These are phyloP conservation scores for Clavispora carvajalis DNA, from an alignment of 805 yeast species.

Conservation along the genomic window DNA sequence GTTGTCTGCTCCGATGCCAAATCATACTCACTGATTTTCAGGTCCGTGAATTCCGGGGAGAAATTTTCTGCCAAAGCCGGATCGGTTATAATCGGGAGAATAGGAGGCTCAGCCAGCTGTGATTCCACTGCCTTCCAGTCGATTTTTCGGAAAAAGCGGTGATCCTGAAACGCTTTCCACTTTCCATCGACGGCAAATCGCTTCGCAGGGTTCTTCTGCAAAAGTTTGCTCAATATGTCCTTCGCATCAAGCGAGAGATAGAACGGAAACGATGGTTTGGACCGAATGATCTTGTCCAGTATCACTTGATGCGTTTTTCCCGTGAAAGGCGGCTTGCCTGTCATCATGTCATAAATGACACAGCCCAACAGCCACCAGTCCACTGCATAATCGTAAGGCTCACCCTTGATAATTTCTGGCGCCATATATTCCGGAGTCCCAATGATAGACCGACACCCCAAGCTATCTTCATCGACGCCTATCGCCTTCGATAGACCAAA, in stretches of 20 bases:
- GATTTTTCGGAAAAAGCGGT: conserved; percentile 35
- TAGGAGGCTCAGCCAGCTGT: conserved; percentile 30
- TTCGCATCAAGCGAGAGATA: conserved; percentile 39
- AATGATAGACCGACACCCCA: conserved; percentile 41
- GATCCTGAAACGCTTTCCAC: conserved; percentile 28
- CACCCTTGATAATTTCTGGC: conserved; percentile 53
- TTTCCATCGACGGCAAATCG: conserved; percentile 32
- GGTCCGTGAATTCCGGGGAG: conserved; percentile 37
- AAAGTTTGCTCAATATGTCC: conserved; percentile 34
- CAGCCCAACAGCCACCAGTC: conserved; percentile 48
- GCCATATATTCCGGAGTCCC: conserved; percentile 80
- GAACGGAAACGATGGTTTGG: conserved; percentile 34
- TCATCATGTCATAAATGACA: conserved; percentile 38
- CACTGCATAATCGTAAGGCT: conserved; percentile 46
- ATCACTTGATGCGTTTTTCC: conserved; percentile 37
- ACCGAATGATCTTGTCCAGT: conserved; percentile 34
- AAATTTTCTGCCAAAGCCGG: conserved; percentile 43
- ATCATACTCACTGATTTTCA: conserved; percentile 21
- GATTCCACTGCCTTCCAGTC: conserved; percentile 33
- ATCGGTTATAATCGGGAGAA: conserved; percentile 39
- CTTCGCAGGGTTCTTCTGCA: conserved; percentile 33
- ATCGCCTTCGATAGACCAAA: conserved; percentile 63
- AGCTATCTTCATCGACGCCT: conserved; percentile 39
- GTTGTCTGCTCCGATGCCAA: conserved; percentile 9
- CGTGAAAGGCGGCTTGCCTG: conserved; percentile 42